Conservation (phyloP, 78 protist species). For the Tieghemostelium lacteum region DNA sequence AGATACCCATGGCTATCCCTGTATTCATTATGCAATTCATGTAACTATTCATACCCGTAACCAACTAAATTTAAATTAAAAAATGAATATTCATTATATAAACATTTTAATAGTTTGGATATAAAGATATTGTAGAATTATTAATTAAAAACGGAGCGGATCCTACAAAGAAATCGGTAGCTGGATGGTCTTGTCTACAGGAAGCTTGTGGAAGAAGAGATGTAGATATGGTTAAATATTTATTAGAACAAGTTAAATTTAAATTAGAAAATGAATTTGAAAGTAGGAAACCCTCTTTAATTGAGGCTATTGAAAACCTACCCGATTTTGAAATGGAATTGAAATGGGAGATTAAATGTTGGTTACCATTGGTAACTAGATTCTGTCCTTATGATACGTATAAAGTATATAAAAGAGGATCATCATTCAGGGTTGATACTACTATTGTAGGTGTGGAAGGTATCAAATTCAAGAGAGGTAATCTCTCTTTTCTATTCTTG, state of each 20-base stretch:
- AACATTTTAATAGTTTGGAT: conserved; percentile 34
- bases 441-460: conserved; percentile 63
- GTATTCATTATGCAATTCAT: conserved; percentile 60
- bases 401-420: conserved; percentile 66
- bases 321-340: conserved; percentile 82
- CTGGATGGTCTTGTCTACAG: conserved; percentile 68
- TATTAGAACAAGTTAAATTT: conserved; percentile 3
- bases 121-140: conserved; percentile 25
- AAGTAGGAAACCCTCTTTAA: conserved; percentile 39
- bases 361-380: conserved; percentile 81
- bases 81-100: not conserved
- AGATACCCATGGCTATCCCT: conserved; percentile 52
- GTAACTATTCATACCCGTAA: conserved; percentile 11
- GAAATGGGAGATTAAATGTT: conserved; percentile 79
- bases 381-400: conserved; percentile 75
- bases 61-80: not conserved
- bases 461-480: conserved; percentile 74
- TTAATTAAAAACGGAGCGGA: conserved; percentile 66
- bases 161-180: conserved; percentile 48
- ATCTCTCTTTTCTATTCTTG: conserved; percentile 43
- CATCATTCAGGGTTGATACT: conserved; percentile 79
- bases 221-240: conserved; percentile 7
- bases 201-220: conserved; percentile 70
- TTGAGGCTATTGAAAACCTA: conserved; percentile 13
- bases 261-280: conserved; percentile 44